Percentiles rank a stretch among this genome's conserved stretches.
phyloP scores from a whole-genome alignment of 371 early-diverging fungal genomes.

The Circinella umbellata region DNA sequence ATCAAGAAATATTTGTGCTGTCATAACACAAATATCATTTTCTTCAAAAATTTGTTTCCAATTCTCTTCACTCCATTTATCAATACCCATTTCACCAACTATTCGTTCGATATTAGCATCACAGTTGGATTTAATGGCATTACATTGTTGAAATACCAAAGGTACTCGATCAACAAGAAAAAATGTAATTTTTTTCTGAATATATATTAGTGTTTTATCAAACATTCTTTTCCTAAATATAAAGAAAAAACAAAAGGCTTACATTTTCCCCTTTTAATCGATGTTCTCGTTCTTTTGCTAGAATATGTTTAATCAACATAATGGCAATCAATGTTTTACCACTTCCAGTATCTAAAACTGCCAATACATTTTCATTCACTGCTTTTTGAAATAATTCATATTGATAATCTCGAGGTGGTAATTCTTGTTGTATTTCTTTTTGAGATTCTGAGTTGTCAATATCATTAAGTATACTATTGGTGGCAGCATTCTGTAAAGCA shows the following conservation, averaged over 20 bases:
- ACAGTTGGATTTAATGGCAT: constrained; percentile 70
- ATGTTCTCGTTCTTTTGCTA: constrained; percentile 35
- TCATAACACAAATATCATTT: constrained; percentile 84
- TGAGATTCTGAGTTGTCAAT: constrained; percentile 8
- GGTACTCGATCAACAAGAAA: constrained; percentile 90
- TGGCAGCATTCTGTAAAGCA: constrained; percentile 23
- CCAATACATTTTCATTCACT: constrained; percentile 74
- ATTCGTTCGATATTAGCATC: constrained; percentile 61
- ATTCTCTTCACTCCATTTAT: constrained; percentile 59
- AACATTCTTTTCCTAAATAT: neutral
- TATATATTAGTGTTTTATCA: neutral
- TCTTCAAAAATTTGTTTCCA: constrained; percentile 67
- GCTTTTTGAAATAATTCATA: constrained; percentile 75
- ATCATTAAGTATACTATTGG: constrained; percentile 16
- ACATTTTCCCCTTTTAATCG: constrained; percentile 44
- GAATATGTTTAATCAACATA: constrained; percentile 81
- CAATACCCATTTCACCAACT: constrained; percentile 73
- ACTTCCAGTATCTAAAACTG: constrained; percentile 89
- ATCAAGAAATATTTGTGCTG: constrained; percentile 84
- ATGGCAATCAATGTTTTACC: constrained; percentile 94
- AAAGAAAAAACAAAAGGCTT: neutral
- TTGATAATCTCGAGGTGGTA: constrained; percentile 81
- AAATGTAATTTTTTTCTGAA: constrained; percentile 61
- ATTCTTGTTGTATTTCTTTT: neutral
- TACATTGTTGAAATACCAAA: constrained; percentile 85